phyloP scores from a whole-genome alignment of 2,329 filamentous ascomycete species.

The Catunica adiposa region DNA sequence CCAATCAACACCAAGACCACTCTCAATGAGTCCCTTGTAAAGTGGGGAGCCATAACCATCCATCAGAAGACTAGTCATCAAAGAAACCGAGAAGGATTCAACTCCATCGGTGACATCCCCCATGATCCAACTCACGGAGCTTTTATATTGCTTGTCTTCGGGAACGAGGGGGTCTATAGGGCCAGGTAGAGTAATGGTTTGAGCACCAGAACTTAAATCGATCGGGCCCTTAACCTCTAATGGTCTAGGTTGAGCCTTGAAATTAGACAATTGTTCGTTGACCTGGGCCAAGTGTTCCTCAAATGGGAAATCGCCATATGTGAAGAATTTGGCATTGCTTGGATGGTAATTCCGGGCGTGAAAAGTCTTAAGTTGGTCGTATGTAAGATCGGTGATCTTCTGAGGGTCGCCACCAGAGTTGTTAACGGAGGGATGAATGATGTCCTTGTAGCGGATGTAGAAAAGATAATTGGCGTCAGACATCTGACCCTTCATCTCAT shows the following conservation, averaged over 20 bases:
- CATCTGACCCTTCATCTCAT: constrained; percentile 99
- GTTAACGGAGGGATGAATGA: constrained; percentile 84
- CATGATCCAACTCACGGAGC: constrained; percentile 82
- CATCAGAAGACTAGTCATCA: constrained; percentile 70
- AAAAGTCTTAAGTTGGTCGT: constrained; percentile 74
- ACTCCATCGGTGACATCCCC: constrained; percentile 68
- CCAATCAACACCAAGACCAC: constrained; percentile 80
- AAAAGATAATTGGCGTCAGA: constrained; percentile 92
- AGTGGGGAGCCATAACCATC: constrained; percentile 92
- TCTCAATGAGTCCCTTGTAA: constrained; percentile 76
- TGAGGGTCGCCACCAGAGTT: constrained; percentile 94
- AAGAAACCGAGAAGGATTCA: constrained; percentile 72
- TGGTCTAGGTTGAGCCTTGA: constrained; percentile 45
- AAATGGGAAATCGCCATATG: constrained; percentile 85
- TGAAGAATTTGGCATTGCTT: constrained; percentile 90
- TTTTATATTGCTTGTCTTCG: constrained; percentile 78
- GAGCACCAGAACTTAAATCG: constrained; percentile 48
- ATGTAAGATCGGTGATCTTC: constrained; percentile 89
- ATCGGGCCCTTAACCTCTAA: constrained; percentile 48
- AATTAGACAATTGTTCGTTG: constrained; percentile 54
- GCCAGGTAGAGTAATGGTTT: constrained; percentile 55
- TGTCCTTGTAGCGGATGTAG: constrained; percentile 88
- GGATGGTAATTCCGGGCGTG: constrained; percentile 92
- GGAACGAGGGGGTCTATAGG: constrained; percentile 78
- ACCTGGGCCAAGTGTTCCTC: constrained; percentile 66